Conservation (phyloP, 371 early-diverging fungal species). For the Circinella minor region DNA sequence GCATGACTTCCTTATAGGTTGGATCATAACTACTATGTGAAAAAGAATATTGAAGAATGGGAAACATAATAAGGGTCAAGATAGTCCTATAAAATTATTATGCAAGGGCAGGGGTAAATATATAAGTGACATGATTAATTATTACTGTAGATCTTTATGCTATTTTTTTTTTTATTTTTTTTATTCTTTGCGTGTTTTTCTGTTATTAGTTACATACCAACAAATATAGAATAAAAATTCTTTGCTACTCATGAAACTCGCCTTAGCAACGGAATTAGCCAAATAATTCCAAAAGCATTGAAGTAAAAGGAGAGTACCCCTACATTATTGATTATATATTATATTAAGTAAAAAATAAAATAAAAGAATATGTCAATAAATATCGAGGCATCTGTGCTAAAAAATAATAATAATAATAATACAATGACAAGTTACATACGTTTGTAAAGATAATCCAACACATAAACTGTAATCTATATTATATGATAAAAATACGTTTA, state of each 20-base stretch:
- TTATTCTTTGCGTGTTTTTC: too few relatives aligned
- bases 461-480: conserved; percentile 29
- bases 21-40: conserved; percentile 39
- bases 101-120: too few relatives aligned
- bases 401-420: too few relatives aligned
- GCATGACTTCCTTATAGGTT: conserved; percentile 54
- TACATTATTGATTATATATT: too few relatives aligned
- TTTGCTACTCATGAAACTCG: conserved; percentile 54
- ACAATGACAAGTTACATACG: conserved; percentile 41
- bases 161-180: too few relatives aligned
- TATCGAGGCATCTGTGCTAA: too few relatives aligned
- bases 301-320: conserved; percentile 48
- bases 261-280: conserved; percentile 51
- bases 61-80: conserved; percentile 40
- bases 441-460: conserved; percentile 50
- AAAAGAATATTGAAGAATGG: conserved; percentile 49
- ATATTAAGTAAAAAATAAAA: neutral
- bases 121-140: too few relatives aligned
- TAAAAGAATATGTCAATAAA: neutral
- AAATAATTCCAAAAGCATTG: conserved; percentile 64
- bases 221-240: conserved; percentile 53
- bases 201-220: conserved; percentile 33
- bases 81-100: conserved; percentile 28
- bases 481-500: neutral
- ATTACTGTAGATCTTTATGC: too few relatives aligned